These are phyloP conservation scores for Dittrichia graveolens DNA, from an alignment of 129 eudicot genomes.

Conservation along the genomic window DNA sequence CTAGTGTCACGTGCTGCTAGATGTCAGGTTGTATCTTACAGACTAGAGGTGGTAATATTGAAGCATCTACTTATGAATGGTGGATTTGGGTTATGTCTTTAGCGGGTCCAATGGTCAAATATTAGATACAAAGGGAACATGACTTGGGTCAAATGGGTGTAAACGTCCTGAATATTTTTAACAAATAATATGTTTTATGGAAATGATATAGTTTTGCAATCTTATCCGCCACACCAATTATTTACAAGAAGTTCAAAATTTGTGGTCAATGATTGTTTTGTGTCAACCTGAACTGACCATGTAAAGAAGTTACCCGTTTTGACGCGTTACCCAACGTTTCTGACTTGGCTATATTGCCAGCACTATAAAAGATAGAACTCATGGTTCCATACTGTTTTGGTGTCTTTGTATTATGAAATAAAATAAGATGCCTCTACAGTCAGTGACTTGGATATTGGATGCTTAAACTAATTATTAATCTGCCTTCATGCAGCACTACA, in stretches of 20 bases:
- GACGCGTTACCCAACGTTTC: not conserved
- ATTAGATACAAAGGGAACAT: no score
- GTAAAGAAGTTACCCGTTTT: not conserved
- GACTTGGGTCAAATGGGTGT: no score
- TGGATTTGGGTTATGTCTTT: no score
- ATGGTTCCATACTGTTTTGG: not conserved
- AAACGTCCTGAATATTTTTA: no score
- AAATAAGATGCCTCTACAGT: not conserved
- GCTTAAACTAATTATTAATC: constrained; percentile 11
- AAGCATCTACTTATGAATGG: no score
- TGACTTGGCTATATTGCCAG: not conserved
- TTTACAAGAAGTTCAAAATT: constrained; percentile 2
- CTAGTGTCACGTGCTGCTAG: no score
- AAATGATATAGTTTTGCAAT: no score
- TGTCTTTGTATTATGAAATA: not conserved
- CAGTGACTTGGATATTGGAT: not conserved
- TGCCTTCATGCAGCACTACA: constrained; percentile 46
- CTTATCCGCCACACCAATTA: not conserved
- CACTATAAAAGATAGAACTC: not conserved
- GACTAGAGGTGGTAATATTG: no score
- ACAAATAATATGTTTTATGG: no score
- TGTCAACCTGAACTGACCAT: not conserved
- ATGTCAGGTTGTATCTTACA: no score
- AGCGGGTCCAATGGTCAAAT: no score
- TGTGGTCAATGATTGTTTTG: not conserved